Percentiles rank a stretch among this genome's conserved stretches.
Evolutionary conservation across 2,329 filamentous ascomycete species (phyloP).

Genomic region (Colletotrichum sidae): DNA sequence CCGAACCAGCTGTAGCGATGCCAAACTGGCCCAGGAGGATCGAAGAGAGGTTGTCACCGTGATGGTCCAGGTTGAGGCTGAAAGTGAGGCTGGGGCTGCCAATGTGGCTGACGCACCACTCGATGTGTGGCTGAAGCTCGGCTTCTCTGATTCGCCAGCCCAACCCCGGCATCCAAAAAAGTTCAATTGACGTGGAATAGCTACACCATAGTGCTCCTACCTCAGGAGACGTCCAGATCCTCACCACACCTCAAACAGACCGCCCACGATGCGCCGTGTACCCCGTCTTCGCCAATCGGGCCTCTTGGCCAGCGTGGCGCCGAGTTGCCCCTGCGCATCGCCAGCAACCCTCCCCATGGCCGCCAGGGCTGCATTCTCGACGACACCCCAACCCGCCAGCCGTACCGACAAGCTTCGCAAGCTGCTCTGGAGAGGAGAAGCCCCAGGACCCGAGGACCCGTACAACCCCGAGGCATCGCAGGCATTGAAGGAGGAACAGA

Average conservation of each 20-base stretch:
- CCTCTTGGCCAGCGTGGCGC: conserved; percentile 42
- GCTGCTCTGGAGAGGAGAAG: conserved; percentile 54
- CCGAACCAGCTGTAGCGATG: background rate
- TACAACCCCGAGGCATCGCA: conserved; percentile 49
- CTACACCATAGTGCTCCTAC: conserved; percentile 14
- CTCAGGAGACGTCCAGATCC: background rate
- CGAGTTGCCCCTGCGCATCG: conserved; percentile 35
- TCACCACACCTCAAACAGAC: background rate
- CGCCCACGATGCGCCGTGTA: conserved; percentile 56
- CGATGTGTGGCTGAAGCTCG: conserved; percentile 28
- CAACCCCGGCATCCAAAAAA: conserved; percentile 36
- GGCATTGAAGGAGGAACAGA: conserved; percentile 47
- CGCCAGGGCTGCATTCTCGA: conserved; percentile 45
- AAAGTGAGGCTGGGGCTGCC: conserved; percentile 2
- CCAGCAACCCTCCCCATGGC: conserved; percentile 36
- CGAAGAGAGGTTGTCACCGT: conserved; percentile 16
- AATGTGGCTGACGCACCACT: conserved; percentile 1
- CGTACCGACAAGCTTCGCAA: conserved; percentile 53
- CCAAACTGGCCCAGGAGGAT: background rate
- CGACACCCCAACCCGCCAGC: conserved; percentile 45
- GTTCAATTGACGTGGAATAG: conserved; percentile 32
- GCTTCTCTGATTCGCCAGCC: conserved; percentile 28
- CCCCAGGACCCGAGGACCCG: conserved; percentile 52
- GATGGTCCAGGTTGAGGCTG: background rate
- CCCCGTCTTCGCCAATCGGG: conserved; percentile 51